Evolutionary conservation across 192 early-diverging fungal species (phyloP).

Genomic region (Backusella sp.): DNA sequence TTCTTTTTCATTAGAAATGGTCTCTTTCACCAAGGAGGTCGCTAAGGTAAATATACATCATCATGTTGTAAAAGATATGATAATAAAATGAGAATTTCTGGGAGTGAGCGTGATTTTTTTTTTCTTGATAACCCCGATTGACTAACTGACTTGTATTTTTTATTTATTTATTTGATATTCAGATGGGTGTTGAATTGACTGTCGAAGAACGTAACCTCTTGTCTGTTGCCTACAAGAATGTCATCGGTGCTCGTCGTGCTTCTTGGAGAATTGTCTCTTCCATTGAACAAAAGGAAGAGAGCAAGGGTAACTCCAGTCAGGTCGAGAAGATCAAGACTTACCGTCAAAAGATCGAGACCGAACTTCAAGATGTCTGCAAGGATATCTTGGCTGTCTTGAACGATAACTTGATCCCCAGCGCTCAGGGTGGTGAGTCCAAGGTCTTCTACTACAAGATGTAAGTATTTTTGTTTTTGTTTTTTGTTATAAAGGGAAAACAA

Average conservation of each 20-base stretch:
- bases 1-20: constrained; percentile 66
- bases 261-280: constrained; percentile 99
- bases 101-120: background rate
- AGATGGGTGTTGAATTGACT: constrained; percentile 88
- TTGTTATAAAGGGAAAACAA: background rate
- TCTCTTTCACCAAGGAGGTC: constrained; percentile 85
- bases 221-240: constrained; percentile 99
- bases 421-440: constrained; percentile 95
- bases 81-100: background rate
- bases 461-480: constrained; percentile 27
- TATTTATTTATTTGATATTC: background rate
- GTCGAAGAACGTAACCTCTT: constrained; percentile 99
- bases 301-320: constrained; percentile 87
- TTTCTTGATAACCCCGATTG: background rate
- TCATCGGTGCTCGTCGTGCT: constrained; percentile 98
- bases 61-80: background rate
- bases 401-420: constrained; percentile 87
- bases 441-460: constrained; percentile 99
- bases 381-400: constrained; percentile 93
- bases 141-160: constrained; percentile 14
- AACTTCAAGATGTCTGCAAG: constrained; percentile 93
- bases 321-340: constrained; percentile 93
- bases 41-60: constrained; percentile 45
- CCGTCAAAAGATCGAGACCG: constrained; percentile 91
- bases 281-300: constrained; percentile 99